These are phyloP conservation scores for Parathielavia hyrcaniae DNA, from an alignment of 495 filamentous ascomycete genomes.

Conservation along the genomic window DNA sequence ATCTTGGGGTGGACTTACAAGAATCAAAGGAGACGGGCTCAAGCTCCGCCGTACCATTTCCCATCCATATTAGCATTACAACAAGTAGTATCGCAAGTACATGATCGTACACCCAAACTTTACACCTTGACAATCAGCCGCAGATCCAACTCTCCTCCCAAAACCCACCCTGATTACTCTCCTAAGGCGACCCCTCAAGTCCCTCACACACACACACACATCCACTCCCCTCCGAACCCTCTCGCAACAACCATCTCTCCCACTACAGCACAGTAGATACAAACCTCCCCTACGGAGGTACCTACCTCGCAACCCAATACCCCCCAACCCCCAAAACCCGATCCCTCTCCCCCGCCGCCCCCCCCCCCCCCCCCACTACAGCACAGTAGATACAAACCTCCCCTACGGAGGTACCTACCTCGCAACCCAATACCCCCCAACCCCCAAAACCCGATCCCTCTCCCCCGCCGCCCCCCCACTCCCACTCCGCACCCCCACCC, in stretches of 20 bases:
- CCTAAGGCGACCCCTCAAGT: neutral
- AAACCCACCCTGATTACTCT: neutral
- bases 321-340: slow-evolving; percentile 37
- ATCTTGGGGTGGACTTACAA: too few species aligned
- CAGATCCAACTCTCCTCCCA: neutral
- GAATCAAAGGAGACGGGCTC: too few species aligned
- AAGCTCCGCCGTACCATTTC: too few species aligned
- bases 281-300: too few species aligned
- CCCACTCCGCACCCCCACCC: slow-evolving; percentile 51
- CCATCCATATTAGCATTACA: too few species aligned
- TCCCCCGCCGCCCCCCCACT: slow-evolving; percentile 35
- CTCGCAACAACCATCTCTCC: too few species aligned
- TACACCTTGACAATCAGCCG: neutral
- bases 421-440: slow-evolving; percentile 40
- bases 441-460: slow-evolving; percentile 42
- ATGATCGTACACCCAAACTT: neutral
- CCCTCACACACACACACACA: neutral
- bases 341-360: slow-evolving; percentile 46
- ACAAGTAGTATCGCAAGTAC: neutral
- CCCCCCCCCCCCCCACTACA: neutral
- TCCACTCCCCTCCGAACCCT: neutral
- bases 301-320: slow-evolving; percentile 33
- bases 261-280: neutral
- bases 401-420: too few species aligned
- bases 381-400: neutral